phyloP scores from a whole-genome alignment of 2,329 filamentous ascomycete genomes.

The Alternaria ventricosa region DNA sequence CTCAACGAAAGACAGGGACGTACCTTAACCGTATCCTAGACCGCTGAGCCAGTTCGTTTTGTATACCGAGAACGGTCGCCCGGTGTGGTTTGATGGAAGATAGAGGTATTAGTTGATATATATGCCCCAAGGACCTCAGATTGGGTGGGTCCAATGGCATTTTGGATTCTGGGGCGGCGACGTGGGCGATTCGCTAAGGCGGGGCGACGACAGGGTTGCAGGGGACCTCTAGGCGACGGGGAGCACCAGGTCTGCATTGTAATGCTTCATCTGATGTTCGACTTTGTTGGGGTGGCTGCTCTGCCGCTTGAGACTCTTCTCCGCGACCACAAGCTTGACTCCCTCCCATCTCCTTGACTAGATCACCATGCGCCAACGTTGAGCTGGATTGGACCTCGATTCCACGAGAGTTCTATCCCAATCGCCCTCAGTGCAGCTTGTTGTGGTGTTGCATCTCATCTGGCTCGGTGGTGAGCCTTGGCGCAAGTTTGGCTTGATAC shows the following conservation, averaged over 20 bases:
- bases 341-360: not conserved
- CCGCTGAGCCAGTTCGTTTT: not conserved
- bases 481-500: not conserved
- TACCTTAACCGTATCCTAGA: not conserved
- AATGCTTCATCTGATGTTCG: not conserved
- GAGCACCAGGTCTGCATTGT: not conserved
- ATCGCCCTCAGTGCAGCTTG: not conserved
- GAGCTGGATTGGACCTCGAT: not conserved
- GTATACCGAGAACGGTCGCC: not conserved
- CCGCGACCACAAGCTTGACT: not conserved
- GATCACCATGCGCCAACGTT: not conserved
- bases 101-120: not conserved
- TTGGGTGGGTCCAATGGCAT: not conserved
- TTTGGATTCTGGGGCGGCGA: not conserved
- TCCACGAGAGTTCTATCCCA: not conserved
- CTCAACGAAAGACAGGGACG: not conserved
- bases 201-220: not conserved
- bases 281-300: not conserved
- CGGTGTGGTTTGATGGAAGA: not conserved
- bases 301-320: not conserved
- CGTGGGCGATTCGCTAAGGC: slow-evolving; percentile 3
- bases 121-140: not conserved
- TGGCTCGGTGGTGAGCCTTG: slow-evolving; percentile 1
- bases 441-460: slow-evolving; percentile 3
- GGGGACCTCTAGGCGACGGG: not conserved